A percentile compares a stretch with the other conserved stretches of the same genome.
Evolutionary conservation across 2,329 filamentous ascomycete species (phyloP).

Genomic region (Fusarium siculi): DNA sequence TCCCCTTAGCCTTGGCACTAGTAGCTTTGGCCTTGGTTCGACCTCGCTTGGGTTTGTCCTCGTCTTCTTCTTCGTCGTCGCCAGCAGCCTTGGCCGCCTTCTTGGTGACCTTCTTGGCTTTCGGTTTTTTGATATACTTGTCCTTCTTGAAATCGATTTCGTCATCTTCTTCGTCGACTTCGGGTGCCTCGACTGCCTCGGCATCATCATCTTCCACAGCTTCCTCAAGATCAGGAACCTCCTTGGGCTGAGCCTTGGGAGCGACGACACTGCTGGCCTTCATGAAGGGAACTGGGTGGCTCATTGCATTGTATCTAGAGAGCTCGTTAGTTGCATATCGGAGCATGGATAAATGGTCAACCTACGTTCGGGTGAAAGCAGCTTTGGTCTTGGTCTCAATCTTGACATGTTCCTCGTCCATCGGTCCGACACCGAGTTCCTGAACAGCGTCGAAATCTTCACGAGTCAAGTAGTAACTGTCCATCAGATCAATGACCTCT

Average conservation of each 20-base stretch:
- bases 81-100: constrained; percentile 57
- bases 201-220: constrained; percentile 90
- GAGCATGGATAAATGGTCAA: constrained; percentile 39
- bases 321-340: constrained; percentile 18
- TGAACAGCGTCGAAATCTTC: constrained; percentile 95
- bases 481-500: constrained; percentile 93
- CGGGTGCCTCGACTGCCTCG: constrained; percentile 66
- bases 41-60: constrained; percentile 63
- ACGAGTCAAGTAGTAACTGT: constrained; percentile 92
- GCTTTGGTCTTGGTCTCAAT: constrained; percentile 89
- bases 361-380: constrained; percentile 87
- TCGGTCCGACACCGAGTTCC: constrained; percentile 88
- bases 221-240: constrained; percentile 93
- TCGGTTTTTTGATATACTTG: constrained; percentile 94
- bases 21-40: constrained; percentile 54
- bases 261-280: constrained; percentile 83
- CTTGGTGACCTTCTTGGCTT: constrained; percentile 69
- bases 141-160: constrained; percentile 86
- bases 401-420: constrained; percentile 78
- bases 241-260: constrained; percentile 76
- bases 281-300: constrained; percentile 94
- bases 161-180: constrained; percentile 78
- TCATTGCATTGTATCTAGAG: constrained; percentile 81
- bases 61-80: constrained; percentile 56
- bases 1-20: constrained; percentile 60